Evolutionary conservation across 129 eudicot species (phyloP).

Genomic region (Lactuca sativa): DNA sequence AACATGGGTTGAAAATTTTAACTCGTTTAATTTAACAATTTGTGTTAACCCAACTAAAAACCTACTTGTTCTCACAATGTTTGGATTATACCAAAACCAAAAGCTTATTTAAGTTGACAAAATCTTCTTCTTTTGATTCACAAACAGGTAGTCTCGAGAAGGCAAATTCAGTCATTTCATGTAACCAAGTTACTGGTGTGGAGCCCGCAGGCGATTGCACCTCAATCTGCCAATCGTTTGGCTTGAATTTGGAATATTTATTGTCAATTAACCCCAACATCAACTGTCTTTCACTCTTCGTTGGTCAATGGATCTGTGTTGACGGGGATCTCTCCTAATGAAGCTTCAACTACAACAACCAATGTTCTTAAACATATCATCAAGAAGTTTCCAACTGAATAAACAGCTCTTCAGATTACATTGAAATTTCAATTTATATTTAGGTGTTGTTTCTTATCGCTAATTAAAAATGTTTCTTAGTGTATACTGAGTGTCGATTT

Average conservation of each 20-base stretch:
- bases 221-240: constrained; percentile 11
- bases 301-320: constrained; percentile 34
- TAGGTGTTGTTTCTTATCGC: too few species aligned
- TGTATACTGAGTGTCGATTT: neutral
- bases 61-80: neutral
- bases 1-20: too few species aligned
- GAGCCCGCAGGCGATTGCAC: constrained; percentile 25
- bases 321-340: constrained; percentile 16
- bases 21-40: too few species aligned
- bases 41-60: too few species aligned
- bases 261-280: constrained; percentile 34
- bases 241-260: constrained; percentile 15
- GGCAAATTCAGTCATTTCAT: neutral
- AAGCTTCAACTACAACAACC: neutral
- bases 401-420: constrained; percentile 17
- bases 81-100: neutral
- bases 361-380: neutral
- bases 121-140: neutral
- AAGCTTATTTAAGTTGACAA: neutral
- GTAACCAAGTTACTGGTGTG: constrained; percentile 26
- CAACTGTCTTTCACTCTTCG: constrained; percentile 22
- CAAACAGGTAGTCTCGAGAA: constrained; percentile 14
- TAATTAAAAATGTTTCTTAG: neutral
- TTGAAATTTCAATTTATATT: constrained; percentile 14
- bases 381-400: constrained; percentile 6